These are phyloP conservation scores for Wickerhamomyces sp. DNA, from an alignment of 1,139 yeast species.

Conservation along the genomic window DNA sequence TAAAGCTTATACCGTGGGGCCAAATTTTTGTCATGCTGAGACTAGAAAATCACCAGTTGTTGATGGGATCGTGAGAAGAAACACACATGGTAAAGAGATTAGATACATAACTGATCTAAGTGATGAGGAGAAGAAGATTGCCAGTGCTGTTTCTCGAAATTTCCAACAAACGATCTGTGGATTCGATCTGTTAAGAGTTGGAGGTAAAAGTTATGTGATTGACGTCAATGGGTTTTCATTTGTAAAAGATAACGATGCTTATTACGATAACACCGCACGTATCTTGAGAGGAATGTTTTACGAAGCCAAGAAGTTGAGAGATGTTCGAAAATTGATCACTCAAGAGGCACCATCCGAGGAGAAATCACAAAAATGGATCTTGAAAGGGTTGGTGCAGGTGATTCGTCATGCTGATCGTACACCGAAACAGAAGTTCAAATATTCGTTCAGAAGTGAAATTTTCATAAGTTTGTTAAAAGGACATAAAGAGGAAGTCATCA, in stretches of 20 bases:
- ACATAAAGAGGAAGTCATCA: conserved; percentile 92
- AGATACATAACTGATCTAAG: conserved; percentile 81
- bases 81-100: conserved; percentile 96
- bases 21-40: conserved; percentile 90
- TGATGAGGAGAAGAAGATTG: conserved; percentile 73
- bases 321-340: conserved; percentile 26
- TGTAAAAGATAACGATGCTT: conserved; percentile 85
- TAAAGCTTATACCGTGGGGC: conserved; percentile 96
- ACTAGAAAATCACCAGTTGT: conserved; percentile 98
- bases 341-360: conserved; percentile 44
- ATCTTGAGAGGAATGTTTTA: conserved; percentile 73
- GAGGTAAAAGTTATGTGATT: conserved; percentile 86
- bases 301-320: conserved; percentile 52
- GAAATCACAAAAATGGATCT: conserved; percentile 93
- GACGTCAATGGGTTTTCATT: conserved; percentile 98
- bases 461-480: conserved; percentile 88
- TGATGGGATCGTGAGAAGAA: conserved; percentile 95
- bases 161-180: conserved; percentile 98
- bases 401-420: conserved; percentile 98
- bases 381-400: conserved; percentile 88
- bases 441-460: conserved; percentile 82
- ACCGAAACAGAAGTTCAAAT: conserved; percentile 97
- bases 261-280: conserved; percentile 79
- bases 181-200: conserved; percentile 85
- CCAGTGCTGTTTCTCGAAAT: conserved; percentile 63